These are phyloP conservation scores for Scolecobasidium constrictum DNA, from an alignment of 2,329 filamentous ascomycete genomes.

Conservation along the genomic window DNA sequence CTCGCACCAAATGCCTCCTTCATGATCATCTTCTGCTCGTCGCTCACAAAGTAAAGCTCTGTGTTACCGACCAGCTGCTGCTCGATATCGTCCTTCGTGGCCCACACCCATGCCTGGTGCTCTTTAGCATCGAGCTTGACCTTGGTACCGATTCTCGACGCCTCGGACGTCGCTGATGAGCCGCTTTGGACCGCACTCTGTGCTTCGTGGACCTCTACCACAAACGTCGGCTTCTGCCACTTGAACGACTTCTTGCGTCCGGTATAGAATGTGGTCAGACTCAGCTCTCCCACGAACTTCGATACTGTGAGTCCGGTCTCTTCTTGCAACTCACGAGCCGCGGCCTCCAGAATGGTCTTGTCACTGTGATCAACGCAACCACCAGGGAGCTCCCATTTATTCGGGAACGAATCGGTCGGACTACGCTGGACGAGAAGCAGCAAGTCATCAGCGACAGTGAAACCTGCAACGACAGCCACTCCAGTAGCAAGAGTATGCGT, in stretches of 20 bases:
- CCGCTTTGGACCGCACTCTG: neutral
- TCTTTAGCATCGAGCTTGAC: neutral
- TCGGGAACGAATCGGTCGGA: neutral
- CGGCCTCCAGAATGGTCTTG: neutral
- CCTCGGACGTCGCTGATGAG: neutral
- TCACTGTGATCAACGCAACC: neutral
- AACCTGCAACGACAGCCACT: neutral
- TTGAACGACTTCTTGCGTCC: neutral
- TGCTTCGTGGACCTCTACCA: neutral
- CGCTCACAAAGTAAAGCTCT: neutral
- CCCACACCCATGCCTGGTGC: slow-evolving; percentile 1
- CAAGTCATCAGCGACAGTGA: no score
- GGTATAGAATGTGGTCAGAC: neutral
- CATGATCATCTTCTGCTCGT: neutral
- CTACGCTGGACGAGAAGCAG: neutral
- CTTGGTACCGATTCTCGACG: neutral
- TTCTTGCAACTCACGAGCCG: neutral
- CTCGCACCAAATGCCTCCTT: neutral
- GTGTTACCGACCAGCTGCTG: neutral
- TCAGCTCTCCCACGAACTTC: neutral
- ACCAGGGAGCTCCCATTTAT: neutral
- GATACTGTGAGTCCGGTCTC: neutral
- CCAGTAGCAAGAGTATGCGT: neutral
- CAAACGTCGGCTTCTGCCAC: neutral
- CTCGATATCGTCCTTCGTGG: neutral